phyloP scores from a whole-genome alignment of 345 rosid species.

The Barbarea vulgaris region DNA sequence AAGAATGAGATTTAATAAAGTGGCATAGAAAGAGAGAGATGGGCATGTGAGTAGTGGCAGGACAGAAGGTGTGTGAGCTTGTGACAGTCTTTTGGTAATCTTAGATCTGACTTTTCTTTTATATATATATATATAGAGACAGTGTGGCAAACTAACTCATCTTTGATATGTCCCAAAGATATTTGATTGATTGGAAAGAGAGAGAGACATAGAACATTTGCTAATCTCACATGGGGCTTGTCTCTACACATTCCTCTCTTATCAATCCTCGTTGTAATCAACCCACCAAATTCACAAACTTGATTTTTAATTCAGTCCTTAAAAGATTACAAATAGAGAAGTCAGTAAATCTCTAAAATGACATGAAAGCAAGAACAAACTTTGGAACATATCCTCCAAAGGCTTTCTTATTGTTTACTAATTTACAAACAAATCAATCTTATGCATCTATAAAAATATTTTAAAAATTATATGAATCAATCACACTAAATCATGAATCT shows the following conservation, averaged over 20 bases:
- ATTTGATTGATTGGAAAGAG: slow-evolving; percentile 39
- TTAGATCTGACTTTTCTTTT: slow-evolving; percentile 39
- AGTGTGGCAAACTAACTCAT: slow-evolving; percentile 43
- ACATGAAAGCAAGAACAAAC: slow-evolving; percentile 24
- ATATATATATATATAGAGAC: slow-evolving; percentile 31
- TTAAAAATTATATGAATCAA: slow-evolving; percentile 15
- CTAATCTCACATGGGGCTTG: slow-evolving; percentile 38
- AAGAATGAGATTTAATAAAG: not conserved
- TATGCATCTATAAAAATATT: slow-evolving; percentile 8
- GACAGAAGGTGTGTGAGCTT: slow-evolving; percentile 43
- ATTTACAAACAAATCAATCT: slow-evolving; percentile 40
- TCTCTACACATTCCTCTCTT: slow-evolving; percentile 29
- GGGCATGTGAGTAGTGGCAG: slow-evolving; percentile 40
- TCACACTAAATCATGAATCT: slow-evolving; percentile 31
- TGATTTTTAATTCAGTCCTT: slow-evolving; percentile 8
- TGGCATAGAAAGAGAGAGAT: slow-evolving; percentile 16
- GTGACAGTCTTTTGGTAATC: slow-evolving; percentile 34
- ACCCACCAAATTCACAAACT: not conserved
- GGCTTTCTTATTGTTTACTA: slow-evolving; percentile 24
- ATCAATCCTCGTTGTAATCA: slow-evolving; percentile 25
- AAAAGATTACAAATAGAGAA: slow-evolving; percentile 32
- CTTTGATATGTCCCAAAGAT: slow-evolving; percentile 26
- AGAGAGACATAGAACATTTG: slow-evolving; percentile 38
- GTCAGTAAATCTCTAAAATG: slow-evolving; percentile 28
- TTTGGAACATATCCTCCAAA: slow-evolving; percentile 25